These are phyloP conservation scores for Arthrobotrys conoides DNA, from an alignment of 2,329 filamentous ascomycete species.

Conservation along the genomic window DNA sequence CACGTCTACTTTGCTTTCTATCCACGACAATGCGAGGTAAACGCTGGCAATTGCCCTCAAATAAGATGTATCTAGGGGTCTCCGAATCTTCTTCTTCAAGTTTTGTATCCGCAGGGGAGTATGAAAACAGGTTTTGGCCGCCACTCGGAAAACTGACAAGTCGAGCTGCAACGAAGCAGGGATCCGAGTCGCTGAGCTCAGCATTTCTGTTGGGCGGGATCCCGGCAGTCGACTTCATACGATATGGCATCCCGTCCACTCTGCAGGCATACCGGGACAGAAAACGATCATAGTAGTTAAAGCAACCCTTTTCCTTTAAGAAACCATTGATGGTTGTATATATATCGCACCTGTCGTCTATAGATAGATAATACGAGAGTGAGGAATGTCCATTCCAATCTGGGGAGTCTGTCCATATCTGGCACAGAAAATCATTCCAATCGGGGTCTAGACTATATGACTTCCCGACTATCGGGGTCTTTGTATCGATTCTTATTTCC, in stretches of 20 bases:
- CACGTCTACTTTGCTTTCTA: conserved; percentile 5
- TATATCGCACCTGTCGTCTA: conserved; percentile 12
- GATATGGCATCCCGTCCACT: conserved; percentile 1
- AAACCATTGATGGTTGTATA: conserved; percentile 10
- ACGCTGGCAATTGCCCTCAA: background rate
- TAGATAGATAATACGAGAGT: conserved; percentile 7
- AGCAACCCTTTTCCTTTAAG: conserved; percentile 3
- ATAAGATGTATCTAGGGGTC: background rate
- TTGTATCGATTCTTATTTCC: background rate
- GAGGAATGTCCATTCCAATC: background rate
- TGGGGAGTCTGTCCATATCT: background rate
- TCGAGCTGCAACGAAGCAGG: background rate
- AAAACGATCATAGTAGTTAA: conserved; percentile 1
- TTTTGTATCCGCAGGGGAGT: conserved; percentile 7
- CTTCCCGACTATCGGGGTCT: background rate
- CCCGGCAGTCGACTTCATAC: background rate
- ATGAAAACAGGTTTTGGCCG: conserved; percentile 4
- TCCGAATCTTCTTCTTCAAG: background rate
- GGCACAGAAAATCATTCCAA: background rate
- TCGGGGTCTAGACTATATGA: conserved; percentile 13
- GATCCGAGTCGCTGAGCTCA: background rate
- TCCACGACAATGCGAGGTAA: conserved; percentile 10
- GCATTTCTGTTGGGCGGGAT: conserved; percentile 1
- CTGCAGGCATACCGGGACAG: conserved; percentile 5
- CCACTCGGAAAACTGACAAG: conserved; percentile 8